These are phyloP conservation scores for Backusella australiensis DNA, from an alignment of 192 early-diverging fungal genomes.

Conservation along the genomic window DNA sequence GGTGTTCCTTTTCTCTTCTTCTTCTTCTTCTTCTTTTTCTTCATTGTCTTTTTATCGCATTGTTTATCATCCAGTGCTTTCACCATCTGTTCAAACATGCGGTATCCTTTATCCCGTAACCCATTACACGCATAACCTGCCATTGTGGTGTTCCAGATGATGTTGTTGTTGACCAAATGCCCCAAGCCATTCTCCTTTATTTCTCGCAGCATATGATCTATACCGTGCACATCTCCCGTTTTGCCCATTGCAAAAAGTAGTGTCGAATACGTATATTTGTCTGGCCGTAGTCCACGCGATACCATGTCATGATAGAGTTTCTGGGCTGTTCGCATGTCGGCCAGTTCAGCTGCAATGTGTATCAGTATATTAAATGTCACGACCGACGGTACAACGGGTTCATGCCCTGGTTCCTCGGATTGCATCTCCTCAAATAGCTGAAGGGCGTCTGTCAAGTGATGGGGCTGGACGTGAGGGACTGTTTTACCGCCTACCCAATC, in stretches of 20 bases:
- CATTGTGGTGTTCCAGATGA: constrained; percentile 34
- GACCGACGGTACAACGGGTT: constrained; percentile 11
- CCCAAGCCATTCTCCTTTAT: constrained; percentile 7
- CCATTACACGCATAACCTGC: constrained; percentile 28
- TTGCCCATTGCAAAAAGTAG: constrained; percentile 23
- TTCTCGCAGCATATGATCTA: constrained; percentile 23
- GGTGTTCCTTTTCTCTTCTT: neutral
- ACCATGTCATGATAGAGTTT: constrained; percentile 37
- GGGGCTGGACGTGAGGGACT: constrained; percentile 15
- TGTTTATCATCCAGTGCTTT: neutral
- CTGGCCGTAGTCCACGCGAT: constrained; percentile 19
- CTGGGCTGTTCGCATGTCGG: constrained; percentile 35
- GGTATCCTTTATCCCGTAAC: constrained; percentile 16
- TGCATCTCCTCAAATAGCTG: constrained; percentile 30
- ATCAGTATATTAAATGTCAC: constrained; percentile 36
- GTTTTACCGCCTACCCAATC: constrained; percentile 33
- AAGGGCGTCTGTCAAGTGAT: constrained; percentile 33
- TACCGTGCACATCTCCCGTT: constrained; percentile 25
- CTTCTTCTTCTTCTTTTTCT: neutral
- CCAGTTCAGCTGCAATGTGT: constrained; percentile 20
- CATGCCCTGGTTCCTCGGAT: neutral
- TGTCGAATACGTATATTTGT: constrained; percentile 29
- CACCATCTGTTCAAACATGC: constrained; percentile 31
- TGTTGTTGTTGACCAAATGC: constrained; percentile 12
- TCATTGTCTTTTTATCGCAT: neutral